Evolutionary conservation across 129 eudicot genomes (phyloP), one percentile per base, ranked within the genome.

Genomic region (Saposhnikovia divaricata): DNA sequence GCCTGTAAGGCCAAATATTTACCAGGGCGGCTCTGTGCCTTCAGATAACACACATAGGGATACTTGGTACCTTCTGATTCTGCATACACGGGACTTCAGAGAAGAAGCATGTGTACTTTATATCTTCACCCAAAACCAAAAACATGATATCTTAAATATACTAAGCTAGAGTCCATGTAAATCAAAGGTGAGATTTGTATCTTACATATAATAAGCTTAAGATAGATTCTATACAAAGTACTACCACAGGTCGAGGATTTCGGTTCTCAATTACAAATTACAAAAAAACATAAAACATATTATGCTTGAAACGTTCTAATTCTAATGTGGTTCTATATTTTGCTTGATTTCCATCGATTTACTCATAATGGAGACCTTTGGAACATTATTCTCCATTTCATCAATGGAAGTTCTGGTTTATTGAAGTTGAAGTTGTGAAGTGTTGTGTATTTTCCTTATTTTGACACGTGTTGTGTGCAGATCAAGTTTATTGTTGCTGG

Each of bases 401-500:
- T 61, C 34, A n/a, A n/a, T 61, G 34, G 34, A 61, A 61, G 37
- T 61, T 61, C 5, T 61, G 69, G 34, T 61, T n/a, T 61, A 7
- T 59, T 8, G 68, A 59, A 59, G 69, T 61, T 25, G 69, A 61
- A 61, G 37, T 12, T n/a, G 69, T n/a, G 37, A 25, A 25, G 37
- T 61, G 15, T 8, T 5, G n/a, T 75, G 23, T 63, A 23, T 45
- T 39, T 38, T 34, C 57, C 37, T 80, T 28, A 70, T 73, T 4
- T 47, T 31, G 74, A 40, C n/a, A 40, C n/a, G 28, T 42, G 14
- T 27, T 82, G 69, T 21, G 19, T 82, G 86, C 96, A 95, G 98
- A 90, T 95, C 74, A 95, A 92, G 79, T 95, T 92, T 83, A 81
- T 95, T 74, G 93, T 92, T 28, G 97, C 92, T 80, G 97, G 92